Conservation (phyloP, 495 filamentous ascomycete genomes). For the Aspergillus panamensis region DNA sequence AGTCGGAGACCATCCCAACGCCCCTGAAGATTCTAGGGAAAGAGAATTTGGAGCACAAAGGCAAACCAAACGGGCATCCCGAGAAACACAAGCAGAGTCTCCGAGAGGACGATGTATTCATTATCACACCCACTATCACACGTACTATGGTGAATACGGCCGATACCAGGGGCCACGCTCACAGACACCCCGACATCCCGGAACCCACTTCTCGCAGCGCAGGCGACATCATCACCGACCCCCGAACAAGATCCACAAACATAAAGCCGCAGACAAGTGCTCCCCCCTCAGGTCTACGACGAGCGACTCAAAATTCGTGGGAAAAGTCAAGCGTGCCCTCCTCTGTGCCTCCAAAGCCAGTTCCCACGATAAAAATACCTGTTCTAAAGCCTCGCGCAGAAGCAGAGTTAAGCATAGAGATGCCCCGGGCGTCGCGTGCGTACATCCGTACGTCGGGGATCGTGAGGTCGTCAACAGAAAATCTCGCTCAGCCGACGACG, state of each 20-base stretch:
- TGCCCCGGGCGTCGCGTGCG: conserved; percentile 34
- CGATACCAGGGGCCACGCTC: conserved; percentile 13
- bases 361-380: conserved; percentile 13
- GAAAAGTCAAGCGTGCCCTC: conserved; percentile 27
- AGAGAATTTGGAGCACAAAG: conserved; percentile 25
- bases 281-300: conserved; percentile 34
- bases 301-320: conserved; percentile 25
- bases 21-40: conserved; percentile 25
- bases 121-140: conserved; percentile 49
- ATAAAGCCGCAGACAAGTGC: conserved; percentile 31
- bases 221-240: conserved; percentile 33
- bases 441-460: conserved; percentile 42
- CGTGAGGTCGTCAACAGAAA: conserved; percentile 32
- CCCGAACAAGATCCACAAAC: conserved; percentile 31
- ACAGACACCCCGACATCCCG: conserved; percentile 5
- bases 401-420: conserved; percentile 17
- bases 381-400: conserved; percentile 9
- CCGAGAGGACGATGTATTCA: conserved; percentile 44
- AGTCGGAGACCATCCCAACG: conserved; percentile 19
- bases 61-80: conserved; percentile 13
- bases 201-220: conserved; percentile 13
- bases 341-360: conserved; percentile 21
- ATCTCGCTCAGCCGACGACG: conserved; percentile 23
- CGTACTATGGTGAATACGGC: conserved; percentile 34
- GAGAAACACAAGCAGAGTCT: conserved; percentile 20